Base-by-base conservation (phyloP, 2,329 filamentous ascomycete species). In the Sarocladiaceae sp. region DNA sequence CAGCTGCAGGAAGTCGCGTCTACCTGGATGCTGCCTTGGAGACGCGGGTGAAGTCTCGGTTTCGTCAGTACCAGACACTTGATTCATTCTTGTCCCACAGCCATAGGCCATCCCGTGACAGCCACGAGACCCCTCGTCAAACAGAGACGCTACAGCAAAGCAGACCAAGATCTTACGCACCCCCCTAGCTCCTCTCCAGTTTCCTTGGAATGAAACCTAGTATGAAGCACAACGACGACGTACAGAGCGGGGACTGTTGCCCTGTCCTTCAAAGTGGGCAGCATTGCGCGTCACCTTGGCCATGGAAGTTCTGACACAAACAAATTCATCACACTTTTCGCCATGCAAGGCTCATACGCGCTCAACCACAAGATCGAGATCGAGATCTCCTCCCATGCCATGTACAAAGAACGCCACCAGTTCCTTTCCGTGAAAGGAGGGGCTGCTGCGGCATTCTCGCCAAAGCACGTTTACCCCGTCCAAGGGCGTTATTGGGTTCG, bases 341-440 rank as follows among this genome's bases (percentile, higher is more conserved):
- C 33, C 33, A n/a, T 36, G 33, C 6, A 5, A 13, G 23, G 17
- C 7, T n/a, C 18, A 11, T 42, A 22, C 7, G 5, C 37, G 23
- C 22, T n/a, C 28, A 6, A n/a, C n/a, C n/a, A n/a, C n/a, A 10
- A 31, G 26, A 48, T 33, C 44, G 44, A 48, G 44, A 48, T 48
- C 44, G 44, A 48, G 44, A 33, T 48, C 28, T 15, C 26, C 15
- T 8, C 8, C 29, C 29, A 33, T 10, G 29, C 29, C 29, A 33
- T n/a, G n/a, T n/a, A n/a, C n/a, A n/a, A n/a, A 7, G 22, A 33
- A 33, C 44, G 44, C 44, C 44, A 48, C 44, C 44, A 31, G 23
- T 29, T 31, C 18, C 11, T 10, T 3, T 4, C 8, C 29, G 15
- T 33, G 29, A 15, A 20, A 31, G 15, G 28, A 22, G 15, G 40